Evolutionary conservation across 2,329 filamentous ascomycete species (phyloP), one percentile per base, ranked within the genome.

Genomic region (Penicillium sp.): DNA sequence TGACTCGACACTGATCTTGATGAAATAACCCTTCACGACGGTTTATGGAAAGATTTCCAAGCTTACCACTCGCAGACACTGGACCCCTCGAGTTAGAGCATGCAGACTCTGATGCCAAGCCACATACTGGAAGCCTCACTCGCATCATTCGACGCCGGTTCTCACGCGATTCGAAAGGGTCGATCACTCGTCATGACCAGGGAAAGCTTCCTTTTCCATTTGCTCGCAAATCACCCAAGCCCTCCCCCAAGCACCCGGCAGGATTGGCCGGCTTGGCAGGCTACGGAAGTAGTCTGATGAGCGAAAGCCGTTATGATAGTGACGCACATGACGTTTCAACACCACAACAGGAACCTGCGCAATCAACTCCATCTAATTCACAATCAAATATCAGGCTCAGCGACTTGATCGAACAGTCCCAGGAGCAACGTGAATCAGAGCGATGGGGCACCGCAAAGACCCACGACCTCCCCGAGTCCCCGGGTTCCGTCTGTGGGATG

Each of bases 241-340:
- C 49, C 4, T 26, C 29, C 8, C 11, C 46, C 1, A 59, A 53
- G 13, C 13, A 29, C 11, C 45, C 36, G 3, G 39, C 47, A 3
- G 48, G 32, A 3, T 28, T 53, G 4, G 41, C 54, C 3, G 42
- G 49, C 8, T 46, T 62, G 6, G 45, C 51, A 26, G 58, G 59
- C n/a, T 39, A 63, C 32, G 65, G 61, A 36, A 63, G 64, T 45
- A 69, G 66, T 43, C 50, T 69, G 47, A 62, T 65, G 53, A 72
- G 64, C 33, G 69, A 69, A 33, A 59, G 58, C 46, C 67, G 61
- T 6, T 72, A 73, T 49, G 70, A 73, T 47, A 72, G 69, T 41
- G 70, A 73, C 57, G 69, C 69, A 9, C 67, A 67, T 29, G 67
- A 51, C 34, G 65, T 73, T 37, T 47, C 59, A 11, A 70, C 64